These are phyloP conservation scores for Pichia scutulata DNA, from an alignment of 805 yeast genomes.

Conservation along the genomic window DNA sequence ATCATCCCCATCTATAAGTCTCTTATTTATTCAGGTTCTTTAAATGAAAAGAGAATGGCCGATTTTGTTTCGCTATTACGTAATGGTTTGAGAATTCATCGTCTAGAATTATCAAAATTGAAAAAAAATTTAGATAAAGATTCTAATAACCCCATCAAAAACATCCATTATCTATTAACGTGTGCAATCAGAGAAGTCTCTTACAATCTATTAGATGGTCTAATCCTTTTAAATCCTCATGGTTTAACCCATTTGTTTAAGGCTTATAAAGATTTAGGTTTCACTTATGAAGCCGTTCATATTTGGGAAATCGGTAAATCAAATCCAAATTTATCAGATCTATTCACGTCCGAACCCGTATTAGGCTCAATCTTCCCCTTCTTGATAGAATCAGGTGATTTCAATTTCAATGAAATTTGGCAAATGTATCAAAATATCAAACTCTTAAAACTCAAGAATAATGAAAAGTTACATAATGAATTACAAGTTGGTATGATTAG, in stretches of 20 bases:
- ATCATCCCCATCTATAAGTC: slow-evolving; percentile 45
- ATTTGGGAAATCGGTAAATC: slow-evolving; percentile 64
- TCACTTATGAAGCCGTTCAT: slow-evolving; percentile 55
- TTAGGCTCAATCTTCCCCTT: slow-evolving; percentile 65
- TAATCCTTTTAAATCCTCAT: slow-evolving; percentile 39
- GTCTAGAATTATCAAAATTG: slow-evolving; percentile 46
- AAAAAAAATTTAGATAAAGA: slow-evolving; percentile 56
- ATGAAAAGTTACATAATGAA: slow-evolving; percentile 33
- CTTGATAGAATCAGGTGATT: slow-evolving; percentile 52
- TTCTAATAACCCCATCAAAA: slow-evolving; percentile 45
- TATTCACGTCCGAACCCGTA: slow-evolving; percentile 56
- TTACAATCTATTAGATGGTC: slow-evolving; percentile 38
- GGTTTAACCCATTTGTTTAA: slow-evolving; percentile 53
- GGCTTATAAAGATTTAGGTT: slow-evolving; percentile 51
- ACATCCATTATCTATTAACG: slow-evolving; percentile 43
- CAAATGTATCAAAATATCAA: slow-evolving; percentile 39
- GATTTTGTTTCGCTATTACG: slow-evolving; percentile 44
- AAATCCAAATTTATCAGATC: slow-evolving; percentile 31
- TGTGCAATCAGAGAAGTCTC: slow-evolving; percentile 45
- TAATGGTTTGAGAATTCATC: slow-evolving; percentile 48
- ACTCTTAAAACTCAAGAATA: slow-evolving; percentile 25
- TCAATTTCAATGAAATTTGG: slow-evolving; percentile 52
- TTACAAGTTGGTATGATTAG: slow-evolving; percentile 67
- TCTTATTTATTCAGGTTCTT: slow-evolving; percentile 38
- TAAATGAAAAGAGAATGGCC: slow-evolving; percentile 39